A percentile compares a stretch with the other conserved stretches of the same genome.
phyloP scores from a whole-genome alignment of 73 alveolate species.

The Paramecium primaurelia region DNA sequence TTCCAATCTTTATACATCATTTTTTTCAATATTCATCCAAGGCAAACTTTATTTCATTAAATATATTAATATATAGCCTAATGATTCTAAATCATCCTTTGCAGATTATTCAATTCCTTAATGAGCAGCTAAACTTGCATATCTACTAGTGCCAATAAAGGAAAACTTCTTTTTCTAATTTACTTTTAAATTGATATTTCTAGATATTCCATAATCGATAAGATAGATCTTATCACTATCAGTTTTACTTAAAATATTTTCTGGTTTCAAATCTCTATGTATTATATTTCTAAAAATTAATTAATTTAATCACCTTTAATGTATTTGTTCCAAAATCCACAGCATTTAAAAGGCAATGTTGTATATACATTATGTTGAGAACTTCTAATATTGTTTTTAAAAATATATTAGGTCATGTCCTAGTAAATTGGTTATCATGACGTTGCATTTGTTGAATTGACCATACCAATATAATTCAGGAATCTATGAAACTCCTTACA shows the following conservation, averaged over 20 bases:
- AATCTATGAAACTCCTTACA: conserved; percentile 37
- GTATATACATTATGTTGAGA: background rate
- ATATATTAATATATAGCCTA: conserved; percentile 70
- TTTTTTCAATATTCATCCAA: conserved; percentile 65
- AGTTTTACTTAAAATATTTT: background rate
- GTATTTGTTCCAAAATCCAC: conserved; percentile 7
- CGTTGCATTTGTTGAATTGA: conserved; percentile 54
- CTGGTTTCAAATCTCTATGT: conserved; percentile 44
- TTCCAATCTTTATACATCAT: background rate
- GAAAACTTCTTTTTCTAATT: background rate
- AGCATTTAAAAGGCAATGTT: background rate
- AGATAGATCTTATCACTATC: background rate
- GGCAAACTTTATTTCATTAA: conserved; percentile 66
- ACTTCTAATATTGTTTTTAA: background rate
- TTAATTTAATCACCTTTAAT: background rate
- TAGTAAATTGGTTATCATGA: conserved; percentile 79
- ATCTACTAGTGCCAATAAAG: conserved; percentile 75
- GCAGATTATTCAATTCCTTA: conserved; percentile 65
- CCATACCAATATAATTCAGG: conserved; percentile 73
- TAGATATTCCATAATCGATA: conserved; percentile 20
- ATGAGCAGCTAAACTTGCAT: conserved; percentile 71
- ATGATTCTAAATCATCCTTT: conserved; percentile 74
- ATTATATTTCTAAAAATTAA: background rate
- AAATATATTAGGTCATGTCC: conserved; percentile 64
- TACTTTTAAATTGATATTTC: conserved; percentile 34